Conservation (phyloP, 202 grass and related monocot genomes). For the Schoenoplectus tabernaemontani region DNA sequence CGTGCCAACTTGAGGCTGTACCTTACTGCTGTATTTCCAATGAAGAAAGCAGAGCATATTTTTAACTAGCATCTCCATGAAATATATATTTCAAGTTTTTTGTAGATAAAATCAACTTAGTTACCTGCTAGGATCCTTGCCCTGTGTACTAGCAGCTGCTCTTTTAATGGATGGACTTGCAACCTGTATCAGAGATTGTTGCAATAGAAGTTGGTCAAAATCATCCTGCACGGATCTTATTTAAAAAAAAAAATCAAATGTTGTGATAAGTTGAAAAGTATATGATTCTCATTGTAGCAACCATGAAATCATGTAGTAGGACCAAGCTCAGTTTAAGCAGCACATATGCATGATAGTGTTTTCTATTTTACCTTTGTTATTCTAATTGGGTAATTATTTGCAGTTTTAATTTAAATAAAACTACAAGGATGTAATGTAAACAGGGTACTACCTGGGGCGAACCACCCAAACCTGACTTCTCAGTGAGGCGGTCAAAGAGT, state of each 20-base stretch:
- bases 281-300: not conserved
- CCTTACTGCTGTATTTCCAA: slow-evolving; percentile 48
- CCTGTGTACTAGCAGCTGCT: slow-evolving; percentile 34
- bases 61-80: not conserved
- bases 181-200: slow-evolving; percentile 40
- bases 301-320: not conserved
- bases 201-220: not conserved
- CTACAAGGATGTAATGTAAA: not conserved
- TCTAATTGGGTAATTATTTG: not conserved
- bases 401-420: not conserved
- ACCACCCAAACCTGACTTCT: slow-evolving; percentile 62
- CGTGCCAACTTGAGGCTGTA: slow-evolving; percentile 31
- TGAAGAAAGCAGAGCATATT: slow-evolving; percentile 22
- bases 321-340: not conserved
- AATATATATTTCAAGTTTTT: not conserved
- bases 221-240: not conserved
- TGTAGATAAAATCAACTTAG: slow-evolving; percentile 12
- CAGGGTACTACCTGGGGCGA: slow-evolving; percentile 43
- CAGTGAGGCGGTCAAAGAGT: slow-evolving; percentile 77
- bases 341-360: not conserved
- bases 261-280: not conserved
- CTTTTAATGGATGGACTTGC: slow-evolving; percentile 58
- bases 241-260: not conserved
- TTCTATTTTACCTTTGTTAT: not conserved
- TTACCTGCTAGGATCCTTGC: slow-evolving; percentile 65